A percentile compares a stretch with the other conserved stretches of the same genome.
Evolutionary conservation across 345 rosid species (phyloP).

Genomic region (Erodium maritimum): DNA sequence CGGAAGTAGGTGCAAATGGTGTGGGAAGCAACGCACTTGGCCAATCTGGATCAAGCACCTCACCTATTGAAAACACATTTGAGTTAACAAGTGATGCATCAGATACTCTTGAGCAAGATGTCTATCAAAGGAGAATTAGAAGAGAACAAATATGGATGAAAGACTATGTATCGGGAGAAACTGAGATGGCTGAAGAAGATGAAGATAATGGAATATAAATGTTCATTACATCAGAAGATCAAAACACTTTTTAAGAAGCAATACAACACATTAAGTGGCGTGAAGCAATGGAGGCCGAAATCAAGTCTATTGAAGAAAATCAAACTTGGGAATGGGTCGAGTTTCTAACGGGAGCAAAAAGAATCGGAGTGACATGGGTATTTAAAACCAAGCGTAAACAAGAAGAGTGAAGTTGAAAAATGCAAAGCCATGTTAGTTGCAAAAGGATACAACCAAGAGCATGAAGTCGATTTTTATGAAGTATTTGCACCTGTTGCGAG

Average conservation of each 20-base stretch:
- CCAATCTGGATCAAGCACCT: no score
- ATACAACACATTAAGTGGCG: neutral
- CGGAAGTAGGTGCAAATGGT: no score
- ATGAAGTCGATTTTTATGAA: neutral
- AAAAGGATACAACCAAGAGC: neutral
- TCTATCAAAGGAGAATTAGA: no score
- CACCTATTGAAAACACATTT: no score
- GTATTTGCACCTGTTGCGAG: neutral
- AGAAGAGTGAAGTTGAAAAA: neutral
- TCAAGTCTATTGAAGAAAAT: neutral
- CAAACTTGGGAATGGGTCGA: neutral
- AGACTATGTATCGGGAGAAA: no score
- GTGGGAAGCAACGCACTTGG: no score
- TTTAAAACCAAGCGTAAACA: neutral
- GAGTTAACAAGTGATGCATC: no score
- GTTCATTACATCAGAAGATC: neutral
- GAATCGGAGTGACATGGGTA: slow-evolving; percentile 1
- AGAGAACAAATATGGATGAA: no score
- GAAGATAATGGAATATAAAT: neutral
- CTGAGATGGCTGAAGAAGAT: no score
- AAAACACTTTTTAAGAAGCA: neutral
- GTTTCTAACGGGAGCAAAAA: neutral
- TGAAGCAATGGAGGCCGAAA: neutral
- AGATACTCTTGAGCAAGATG: no score
- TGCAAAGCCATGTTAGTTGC: neutral